phyloP scores from a whole-genome alignment of 1,284 basidiomycete genomes.

The Gastroboletus turbinatus region DNA sequence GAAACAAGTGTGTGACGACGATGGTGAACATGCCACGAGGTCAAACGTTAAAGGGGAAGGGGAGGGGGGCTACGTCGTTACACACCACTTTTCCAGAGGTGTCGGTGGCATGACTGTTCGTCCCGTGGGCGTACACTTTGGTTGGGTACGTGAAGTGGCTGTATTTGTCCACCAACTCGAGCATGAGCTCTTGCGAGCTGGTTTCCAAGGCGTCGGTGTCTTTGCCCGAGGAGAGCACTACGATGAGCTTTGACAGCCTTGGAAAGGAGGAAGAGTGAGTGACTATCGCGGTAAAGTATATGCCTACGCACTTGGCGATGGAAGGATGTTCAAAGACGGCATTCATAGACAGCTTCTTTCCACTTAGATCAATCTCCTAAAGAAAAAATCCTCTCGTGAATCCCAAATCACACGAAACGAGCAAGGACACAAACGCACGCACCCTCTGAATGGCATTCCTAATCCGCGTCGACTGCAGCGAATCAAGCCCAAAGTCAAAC shows the following conservation, averaged over 20 bases:
- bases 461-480: slow-evolving; percentile 54
- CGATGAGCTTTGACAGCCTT: slow-evolving; percentile 25
- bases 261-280: not conserved
- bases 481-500: slow-evolving; percentile 53
- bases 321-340: slow-evolving; percentile 31
- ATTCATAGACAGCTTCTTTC: slow-evolving; percentile 23
- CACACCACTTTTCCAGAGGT: slow-evolving; percentile 21
- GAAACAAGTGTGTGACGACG: not conserved
- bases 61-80: not conserved
- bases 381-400: not conserved
- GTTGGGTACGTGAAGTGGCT: slow-evolving; percentile 9
- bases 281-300: not conserved
- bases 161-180: slow-evolving; percentile 30
- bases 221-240: slow-evolving; percentile 16
- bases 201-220: not conserved
- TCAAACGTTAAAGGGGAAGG: not conserved
- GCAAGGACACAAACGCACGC: not conserved
- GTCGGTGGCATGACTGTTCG: not conserved
- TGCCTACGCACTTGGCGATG: slow-evolving; percentile 21
- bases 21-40: not conserved
- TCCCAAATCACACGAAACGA: not conserved
- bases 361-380: slow-evolving; percentile 26
- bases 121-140: not conserved
- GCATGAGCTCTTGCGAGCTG: slow-evolving; percentile 21
- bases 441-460: slow-evolving; percentile 49